Conservation (phyloP, 441 rosid genomes). For the Adansonia gregorii region DNA sequence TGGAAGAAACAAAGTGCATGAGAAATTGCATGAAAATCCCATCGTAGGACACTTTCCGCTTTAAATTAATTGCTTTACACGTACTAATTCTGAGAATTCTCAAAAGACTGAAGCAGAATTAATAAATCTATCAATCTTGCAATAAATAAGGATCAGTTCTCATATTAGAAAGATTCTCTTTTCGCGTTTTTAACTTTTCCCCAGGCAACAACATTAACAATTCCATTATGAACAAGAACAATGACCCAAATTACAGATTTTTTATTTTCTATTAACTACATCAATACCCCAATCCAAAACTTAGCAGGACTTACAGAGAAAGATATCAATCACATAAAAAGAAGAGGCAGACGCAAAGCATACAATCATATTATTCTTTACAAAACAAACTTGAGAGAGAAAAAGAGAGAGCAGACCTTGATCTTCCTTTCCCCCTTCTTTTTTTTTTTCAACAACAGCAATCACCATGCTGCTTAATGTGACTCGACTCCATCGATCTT, state of each 20-base stretch:
- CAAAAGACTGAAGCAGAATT: constrained; percentile 1
- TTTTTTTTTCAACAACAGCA: neutral
- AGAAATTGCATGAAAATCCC: neutral
- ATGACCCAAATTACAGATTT: neutral
- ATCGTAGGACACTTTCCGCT: neutral
- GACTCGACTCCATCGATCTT: neutral
- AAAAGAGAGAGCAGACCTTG: constrained; percentile 11
- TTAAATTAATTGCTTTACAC: neutral
- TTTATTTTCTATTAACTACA: neutral
- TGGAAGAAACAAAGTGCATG: constrained; percentile 14
- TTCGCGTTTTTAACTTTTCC: neutral
- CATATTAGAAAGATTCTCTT: neutral
- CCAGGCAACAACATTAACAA: neutral
- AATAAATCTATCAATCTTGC: neutral
- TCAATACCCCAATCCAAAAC: neutral
- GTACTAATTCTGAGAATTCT: neutral
- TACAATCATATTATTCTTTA: neutral
- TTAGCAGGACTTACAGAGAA: neutral
- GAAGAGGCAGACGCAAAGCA: neutral
- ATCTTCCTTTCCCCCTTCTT: neutral
- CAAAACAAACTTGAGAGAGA: neutral
- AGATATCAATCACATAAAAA: neutral
- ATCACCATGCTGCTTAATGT: neutral
- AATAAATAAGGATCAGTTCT: neutral
- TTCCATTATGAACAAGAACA: constrained; percentile 15